A percentile compares a stretch with the other conserved stretches of the same genome.
Evolutionary conservation across 805 yeast species (phyloP).

Genomic region (Starmerella vaccinii): DNA sequence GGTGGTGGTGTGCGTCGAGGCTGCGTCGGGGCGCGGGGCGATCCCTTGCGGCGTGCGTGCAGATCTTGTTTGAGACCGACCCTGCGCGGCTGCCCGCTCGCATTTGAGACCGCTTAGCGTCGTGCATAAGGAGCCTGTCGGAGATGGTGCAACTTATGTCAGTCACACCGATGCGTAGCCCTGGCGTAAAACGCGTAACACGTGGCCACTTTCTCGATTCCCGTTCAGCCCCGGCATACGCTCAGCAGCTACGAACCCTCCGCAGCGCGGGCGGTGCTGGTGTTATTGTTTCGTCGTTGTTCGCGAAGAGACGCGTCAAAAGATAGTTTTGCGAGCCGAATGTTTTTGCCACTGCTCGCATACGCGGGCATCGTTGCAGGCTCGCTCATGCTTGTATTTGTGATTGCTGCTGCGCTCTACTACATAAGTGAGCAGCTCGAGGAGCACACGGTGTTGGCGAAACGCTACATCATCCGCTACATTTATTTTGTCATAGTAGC

Average conservation of each 20-base stretch:
- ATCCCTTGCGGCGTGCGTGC: not conserved
- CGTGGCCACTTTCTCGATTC: no score
- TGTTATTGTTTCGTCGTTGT: no score
- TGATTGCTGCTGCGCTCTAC: conserved; percentile 84
- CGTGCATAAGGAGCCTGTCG: not conserved
- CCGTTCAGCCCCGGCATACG: no score
- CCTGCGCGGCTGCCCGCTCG: not conserved
- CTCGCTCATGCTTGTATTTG: conserved; percentile 45
- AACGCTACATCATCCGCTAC: conserved; percentile 50
- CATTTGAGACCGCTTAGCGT: conserved; percentile 2
- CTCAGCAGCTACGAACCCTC: no score
- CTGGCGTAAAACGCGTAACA: no score
- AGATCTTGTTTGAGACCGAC: not conserved
- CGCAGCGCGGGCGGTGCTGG: no score
- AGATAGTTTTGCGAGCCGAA: conserved; percentile 22
- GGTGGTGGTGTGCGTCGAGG: no score
- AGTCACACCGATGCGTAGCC: no score
- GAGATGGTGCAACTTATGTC: not conserved
- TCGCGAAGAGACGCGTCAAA: not conserved
- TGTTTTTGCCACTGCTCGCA: conserved; percentile 53
- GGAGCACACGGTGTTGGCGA: conserved; percentile 81
- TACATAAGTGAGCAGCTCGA: conserved; percentile 87
- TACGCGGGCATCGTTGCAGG: conserved; percentile 53
- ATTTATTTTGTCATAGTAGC: conserved; percentile 52
- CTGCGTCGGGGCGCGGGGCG: not conserved